Conservation (phyloP, 2,329 filamentous ascomycete species). For the Cladosporium sp. region DNA sequence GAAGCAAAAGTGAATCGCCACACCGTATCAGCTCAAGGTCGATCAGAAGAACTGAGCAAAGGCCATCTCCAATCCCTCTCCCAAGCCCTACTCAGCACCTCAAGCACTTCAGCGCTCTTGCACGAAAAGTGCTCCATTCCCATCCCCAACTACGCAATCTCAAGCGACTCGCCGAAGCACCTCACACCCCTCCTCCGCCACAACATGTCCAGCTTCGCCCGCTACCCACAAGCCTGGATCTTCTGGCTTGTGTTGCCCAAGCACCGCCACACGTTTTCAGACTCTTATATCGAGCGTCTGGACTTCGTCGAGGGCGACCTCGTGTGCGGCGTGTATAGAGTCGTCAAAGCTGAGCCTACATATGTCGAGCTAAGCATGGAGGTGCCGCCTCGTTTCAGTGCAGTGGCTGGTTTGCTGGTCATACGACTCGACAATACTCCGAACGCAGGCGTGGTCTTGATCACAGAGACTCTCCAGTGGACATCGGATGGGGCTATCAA, state of each 20-base stretch:
- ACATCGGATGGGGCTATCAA: neutral
- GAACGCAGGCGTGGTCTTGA: neutral
- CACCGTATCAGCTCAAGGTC: neutral
- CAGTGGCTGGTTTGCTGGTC: neutral
- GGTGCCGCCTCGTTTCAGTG: neutral
- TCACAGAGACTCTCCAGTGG: constrained; percentile 3
- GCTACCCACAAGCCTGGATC: constrained; percentile 25
- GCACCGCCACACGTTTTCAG: constrained; percentile 25
- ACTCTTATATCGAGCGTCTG: constrained; percentile 26
- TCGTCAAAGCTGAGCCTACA: constrained; percentile 25
- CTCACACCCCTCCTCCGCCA: constrained; percentile 28
- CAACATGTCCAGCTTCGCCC: constrained; percentile 26
- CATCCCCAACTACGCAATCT: constrained; percentile 3
- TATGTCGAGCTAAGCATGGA: constrained; percentile 25
- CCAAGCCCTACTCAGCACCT: neutral
- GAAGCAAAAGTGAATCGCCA: neutral
- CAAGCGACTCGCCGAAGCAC: constrained; percentile 22
- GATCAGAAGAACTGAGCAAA: neutral
- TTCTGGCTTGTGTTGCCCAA: constrained; percentile 24
- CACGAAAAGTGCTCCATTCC: constrained; percentile 5
- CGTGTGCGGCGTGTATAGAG: constrained; percentile 28
- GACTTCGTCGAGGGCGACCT: constrained; percentile 28
- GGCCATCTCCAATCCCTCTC: neutral
- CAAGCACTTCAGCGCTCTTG: neutral
- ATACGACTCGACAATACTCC: neutral